These are phyloP conservation scores for Blastocystis sp. DNA, from an alignment of 352 stramenopile species.

Conservation along the genomic window DNA sequence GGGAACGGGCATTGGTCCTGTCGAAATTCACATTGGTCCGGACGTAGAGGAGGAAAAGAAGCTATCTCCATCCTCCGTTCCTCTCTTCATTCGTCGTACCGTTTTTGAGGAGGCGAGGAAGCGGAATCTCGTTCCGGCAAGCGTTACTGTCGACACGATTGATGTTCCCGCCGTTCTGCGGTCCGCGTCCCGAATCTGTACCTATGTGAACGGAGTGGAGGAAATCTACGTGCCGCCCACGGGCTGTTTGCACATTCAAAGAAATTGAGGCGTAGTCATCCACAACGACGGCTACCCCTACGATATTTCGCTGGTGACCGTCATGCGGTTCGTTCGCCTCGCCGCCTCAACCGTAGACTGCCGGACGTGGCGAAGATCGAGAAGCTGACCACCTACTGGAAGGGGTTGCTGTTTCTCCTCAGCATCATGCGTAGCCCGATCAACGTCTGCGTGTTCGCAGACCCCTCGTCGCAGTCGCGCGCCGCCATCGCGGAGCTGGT, in stretches of 20 bases:
- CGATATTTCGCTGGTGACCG: conserved; percentile 36
- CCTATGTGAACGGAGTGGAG: neutral
- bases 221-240: conserved; percentile 24
- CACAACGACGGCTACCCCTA: conserved; percentile 60
- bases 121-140: neutral
- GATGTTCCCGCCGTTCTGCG: conserved; percentile 26
- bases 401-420: neutral
- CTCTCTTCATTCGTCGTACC: neutral
- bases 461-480: neutral
- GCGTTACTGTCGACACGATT: conserved; percentile 1
- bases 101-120: conserved; percentile 14
- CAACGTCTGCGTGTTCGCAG: conserved; percentile 49
- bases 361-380: neutral
- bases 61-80: conserved; percentile 6
- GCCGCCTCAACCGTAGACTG: neutral
- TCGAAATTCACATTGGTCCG: conserved; percentile 1
- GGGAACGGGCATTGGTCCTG: neutral
- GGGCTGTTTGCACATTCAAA: neutral
- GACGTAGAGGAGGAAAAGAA: neutral
- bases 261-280: conserved; percentile 13
- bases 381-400: neutral
- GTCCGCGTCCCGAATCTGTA: neutral
- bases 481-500: neutral
- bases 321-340: neutral
- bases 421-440: conserved; percentile 21